Evolutionary conservation across 2,329 filamentous ascomycete genomes (phyloP).

Genomic region (Exophiala sideris): DNA sequence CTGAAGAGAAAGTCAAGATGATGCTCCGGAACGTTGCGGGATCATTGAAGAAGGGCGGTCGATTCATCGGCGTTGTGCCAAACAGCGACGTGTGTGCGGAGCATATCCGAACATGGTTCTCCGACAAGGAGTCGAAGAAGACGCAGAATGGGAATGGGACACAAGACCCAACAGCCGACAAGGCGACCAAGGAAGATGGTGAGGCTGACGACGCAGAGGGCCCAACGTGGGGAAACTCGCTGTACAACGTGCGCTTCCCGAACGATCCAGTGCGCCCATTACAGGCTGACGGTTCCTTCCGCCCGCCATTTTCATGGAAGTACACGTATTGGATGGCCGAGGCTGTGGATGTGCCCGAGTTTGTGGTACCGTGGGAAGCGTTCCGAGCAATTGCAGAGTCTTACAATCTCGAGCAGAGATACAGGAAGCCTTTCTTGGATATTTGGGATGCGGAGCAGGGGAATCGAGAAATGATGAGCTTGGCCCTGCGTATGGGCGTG

Average conservation of each 20-base stretch:
- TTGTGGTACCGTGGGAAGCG: constrained; percentile 96
- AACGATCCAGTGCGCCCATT: constrained; percentile 64
- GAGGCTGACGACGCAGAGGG: constrained; percentile 63
- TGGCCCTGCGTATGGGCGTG: constrained; percentile 96
- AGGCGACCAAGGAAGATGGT: constrained; percentile 33
- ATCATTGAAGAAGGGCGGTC: constrained; percentile 85
- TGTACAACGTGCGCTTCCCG: constrained; percentile 81
- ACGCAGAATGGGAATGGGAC: constrained; percentile 36
- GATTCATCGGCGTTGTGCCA: constrained; percentile 94
- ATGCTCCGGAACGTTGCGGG: constrained; percentile 94
- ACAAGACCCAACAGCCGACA: constrained; percentile 26
- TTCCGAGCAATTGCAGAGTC: constrained; percentile 94
- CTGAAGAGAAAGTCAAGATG: constrained; percentile 78
- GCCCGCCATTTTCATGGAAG: constrained; percentile 94
- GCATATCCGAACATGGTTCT: constrained; percentile 74
- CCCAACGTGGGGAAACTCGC: constrained; percentile 82
- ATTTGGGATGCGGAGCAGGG: constrained; percentile 92
- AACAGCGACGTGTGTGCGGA: constrained; percentile 87
- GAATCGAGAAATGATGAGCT: constrained; percentile 70
- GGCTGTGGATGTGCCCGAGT: constrained; percentile 94
- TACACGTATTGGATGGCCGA: constrained; percentile 96
- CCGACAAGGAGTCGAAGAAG: constrained; percentile 46
- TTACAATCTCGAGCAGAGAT: constrained; percentile 93
- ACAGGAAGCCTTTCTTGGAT: constrained; percentile 84
- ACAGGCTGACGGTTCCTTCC: constrained; percentile 77